These are phyloP conservation scores for Suillus variegatus DNA, from an alignment of 768 basidiomycete species.

Conservation along the genomic window DNA sequence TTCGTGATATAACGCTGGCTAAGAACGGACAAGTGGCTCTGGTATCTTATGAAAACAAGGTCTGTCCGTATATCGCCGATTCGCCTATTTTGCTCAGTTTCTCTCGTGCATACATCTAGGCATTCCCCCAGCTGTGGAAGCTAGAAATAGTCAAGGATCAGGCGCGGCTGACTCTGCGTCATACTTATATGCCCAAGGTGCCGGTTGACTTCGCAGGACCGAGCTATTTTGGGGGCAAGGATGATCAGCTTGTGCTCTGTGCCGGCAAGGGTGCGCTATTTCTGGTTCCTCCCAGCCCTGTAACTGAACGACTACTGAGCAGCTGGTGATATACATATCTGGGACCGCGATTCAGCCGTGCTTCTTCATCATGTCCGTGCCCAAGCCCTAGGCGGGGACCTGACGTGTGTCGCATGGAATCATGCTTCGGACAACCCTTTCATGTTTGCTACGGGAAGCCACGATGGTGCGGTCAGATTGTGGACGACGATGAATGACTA, in stretches of 20 bases:
- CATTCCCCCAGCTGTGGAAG: slow-evolving; percentile 70
- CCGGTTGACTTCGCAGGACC: slow-evolving; percentile 71
- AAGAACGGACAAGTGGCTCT: slow-evolving; percentile 61
- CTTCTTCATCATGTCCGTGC: slow-evolving; percentile 65
- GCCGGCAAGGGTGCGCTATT: slow-evolving; percentile 59
- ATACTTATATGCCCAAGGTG: slow-evolving; percentile 72
- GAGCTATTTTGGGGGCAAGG: slow-evolving; percentile 73
- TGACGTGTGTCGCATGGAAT: slow-evolving; percentile 79
- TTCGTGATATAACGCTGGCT: slow-evolving; percentile 68
- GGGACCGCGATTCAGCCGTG: slow-evolving; percentile 74
- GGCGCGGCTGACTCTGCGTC: slow-evolving; percentile 43
- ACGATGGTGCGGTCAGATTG: slow-evolving; percentile 68
- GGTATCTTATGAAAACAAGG: slow-evolving; percentile 76
- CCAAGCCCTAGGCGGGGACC: slow-evolving; percentile 54
- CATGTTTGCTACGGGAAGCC: slow-evolving; percentile 72
- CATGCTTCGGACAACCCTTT: slow-evolving; percentile 57
- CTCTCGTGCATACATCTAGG: slow-evolving; percentile 34
- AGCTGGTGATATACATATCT: slow-evolving; percentile 79
- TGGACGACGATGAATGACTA: slow-evolving; percentile 48
- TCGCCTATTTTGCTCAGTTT: neutral
- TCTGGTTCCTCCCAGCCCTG: neutral
- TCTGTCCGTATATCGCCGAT: slow-evolving; percentile 21
- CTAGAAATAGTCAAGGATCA: slow-evolving; percentile 58
- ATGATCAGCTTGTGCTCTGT: slow-evolving; percentile 73
- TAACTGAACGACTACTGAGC: neutral